Percentiles rank a stretch among this genome's conserved stretches.
phyloP scores from a whole-genome alignment of 1,284 basidiomycete species.

The Boletus sp. region DNA sequence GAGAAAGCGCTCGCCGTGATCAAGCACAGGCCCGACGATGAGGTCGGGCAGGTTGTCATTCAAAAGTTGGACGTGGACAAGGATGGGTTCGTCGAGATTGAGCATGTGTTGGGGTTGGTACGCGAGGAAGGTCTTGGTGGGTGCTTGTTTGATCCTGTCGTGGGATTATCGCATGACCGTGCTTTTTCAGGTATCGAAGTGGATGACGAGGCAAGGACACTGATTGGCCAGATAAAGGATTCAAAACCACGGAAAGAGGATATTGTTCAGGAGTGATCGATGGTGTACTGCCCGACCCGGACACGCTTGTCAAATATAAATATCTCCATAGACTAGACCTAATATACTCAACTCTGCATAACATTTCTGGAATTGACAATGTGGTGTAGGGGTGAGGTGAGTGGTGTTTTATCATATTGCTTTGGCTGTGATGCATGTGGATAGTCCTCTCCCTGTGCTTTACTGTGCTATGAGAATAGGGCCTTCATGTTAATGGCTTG shows the following conservation, averaged over 20 bases:
- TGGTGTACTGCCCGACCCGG: background rate
- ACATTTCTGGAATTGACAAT: background rate
- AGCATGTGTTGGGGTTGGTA: conserved; percentile 82
- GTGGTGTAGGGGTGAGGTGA: background rate
- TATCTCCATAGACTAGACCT: conserved; percentile 22
- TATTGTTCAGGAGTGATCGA: conserved; percentile 72
- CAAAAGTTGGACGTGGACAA: conserved; percentile 96
- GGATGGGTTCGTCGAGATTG: conserved; percentile 92
- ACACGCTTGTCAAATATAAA: background rate
- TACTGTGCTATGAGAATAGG: too few relatives aligned
- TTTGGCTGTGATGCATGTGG: too few relatives aligned
- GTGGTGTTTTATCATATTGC: background rate
- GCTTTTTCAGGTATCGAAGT: conserved; percentile 57
- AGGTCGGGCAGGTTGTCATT: conserved; percentile 86
- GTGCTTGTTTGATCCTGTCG: conserved; percentile 20
- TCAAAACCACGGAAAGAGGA: conserved; percentile 84
- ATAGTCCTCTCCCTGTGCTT: background rate
- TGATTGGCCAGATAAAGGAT: conserved; percentile 76
- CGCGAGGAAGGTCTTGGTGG: conserved; percentile 76
- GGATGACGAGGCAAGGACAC: conserved; percentile 72
- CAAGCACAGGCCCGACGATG: conserved; percentile 92
- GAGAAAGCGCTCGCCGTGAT: conserved; percentile 92
- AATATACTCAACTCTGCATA: conserved; percentile 14
- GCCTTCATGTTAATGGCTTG: too few relatives aligned
- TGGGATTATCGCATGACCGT: background rate